phyloP scores from a whole-genome alignment of 2,329 filamentous ascomycete species.

The Alternaria postmessia region DNA sequence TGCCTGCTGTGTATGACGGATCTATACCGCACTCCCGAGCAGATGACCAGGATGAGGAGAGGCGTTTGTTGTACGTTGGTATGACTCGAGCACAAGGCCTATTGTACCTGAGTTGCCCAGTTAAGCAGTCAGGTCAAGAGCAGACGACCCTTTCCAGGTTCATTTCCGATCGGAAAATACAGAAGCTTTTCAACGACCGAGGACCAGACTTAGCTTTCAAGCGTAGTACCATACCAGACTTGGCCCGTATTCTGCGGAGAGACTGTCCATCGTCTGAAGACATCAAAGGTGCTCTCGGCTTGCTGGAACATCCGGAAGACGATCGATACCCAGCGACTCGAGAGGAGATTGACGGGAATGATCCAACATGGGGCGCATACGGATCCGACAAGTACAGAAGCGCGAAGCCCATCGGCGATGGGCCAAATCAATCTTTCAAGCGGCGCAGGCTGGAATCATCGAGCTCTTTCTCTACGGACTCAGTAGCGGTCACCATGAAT shows the following conservation, averaged over 20 bases:
- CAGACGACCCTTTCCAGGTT: slow-evolving; percentile 76
- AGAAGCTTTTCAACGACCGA: slow-evolving; percentile 63
- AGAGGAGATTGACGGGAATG: slow-evolving; percentile 45
- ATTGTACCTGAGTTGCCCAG: slow-evolving; percentile 83
- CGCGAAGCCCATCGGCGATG: slow-evolving; percentile 10
- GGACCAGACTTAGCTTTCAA: slow-evolving; percentile 72
- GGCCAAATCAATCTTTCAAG: slow-evolving; percentile 28
- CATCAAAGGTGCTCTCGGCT: slow-evolving; percentile 31
- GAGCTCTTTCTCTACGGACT: slow-evolving; percentile 14
- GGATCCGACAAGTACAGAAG: slow-evolving; percentile 19
- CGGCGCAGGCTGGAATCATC: slow-evolving; percentile 36
- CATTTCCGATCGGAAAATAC: slow-evolving; percentile 65
- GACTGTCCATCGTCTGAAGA: slow-evolving; percentile 61
- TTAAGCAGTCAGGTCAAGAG: slow-evolving; percentile 69
- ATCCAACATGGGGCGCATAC: slow-evolving; percentile 27
- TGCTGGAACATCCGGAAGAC: slow-evolving; percentile 45
- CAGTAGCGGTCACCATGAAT: slow-evolving; percentile 43
- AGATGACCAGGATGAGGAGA: slow-evolving; percentile 87
- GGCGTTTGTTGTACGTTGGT: slow-evolving; percentile 89
- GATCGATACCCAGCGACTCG: slow-evolving; percentile 46
- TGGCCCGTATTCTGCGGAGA: slow-evolving; percentile 76
- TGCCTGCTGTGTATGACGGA: slow-evolving; percentile 87
- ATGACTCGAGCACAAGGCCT: slow-evolving; percentile 93
- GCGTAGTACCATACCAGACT: slow-evolving; percentile 66
- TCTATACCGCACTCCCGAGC: slow-evolving; percentile 88